phyloP scores from a whole-genome alignment of 202 grass and related monocot genomes.

The Dendrocalamus latiflorus region DNA sequence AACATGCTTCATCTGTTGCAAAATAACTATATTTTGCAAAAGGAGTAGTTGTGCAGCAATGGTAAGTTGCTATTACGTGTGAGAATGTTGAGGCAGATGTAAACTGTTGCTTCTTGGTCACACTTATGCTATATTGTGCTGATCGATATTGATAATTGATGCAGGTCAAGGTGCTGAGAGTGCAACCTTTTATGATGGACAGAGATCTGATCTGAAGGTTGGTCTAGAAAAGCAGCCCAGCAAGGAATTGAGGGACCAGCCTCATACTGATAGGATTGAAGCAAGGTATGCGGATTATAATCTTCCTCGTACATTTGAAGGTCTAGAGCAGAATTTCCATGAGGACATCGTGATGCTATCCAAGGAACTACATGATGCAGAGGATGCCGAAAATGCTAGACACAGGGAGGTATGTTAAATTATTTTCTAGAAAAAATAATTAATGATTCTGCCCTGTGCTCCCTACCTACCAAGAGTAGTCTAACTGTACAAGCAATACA shows the following conservation, averaged over 20 bases:
- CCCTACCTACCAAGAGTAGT: not conserved
- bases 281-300: conserved; percentile 44
- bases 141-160: conserved; percentile 5
- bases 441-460: not conserved
- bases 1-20: not conserved
- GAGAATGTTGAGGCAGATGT: not conserved
- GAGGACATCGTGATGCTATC: conserved; percentile 64
- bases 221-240: conserved; percentile 51
- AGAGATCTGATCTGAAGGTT: conserved; percentile 58
- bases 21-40: not conserved
- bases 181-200: conserved; percentile 57
- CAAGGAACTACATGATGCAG: conserved; percentile 79
- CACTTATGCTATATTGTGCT: conserved; percentile 8
- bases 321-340: conserved; percentile 78
- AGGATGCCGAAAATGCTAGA: conserved; percentile 77
- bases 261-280: conserved; percentile 43
- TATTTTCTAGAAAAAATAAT: not conserved
- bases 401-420: conserved; percentile 66
- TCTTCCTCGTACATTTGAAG: conserved; percentile 73
- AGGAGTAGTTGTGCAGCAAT: not conserved
- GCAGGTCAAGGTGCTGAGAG: conserved; percentile 51
- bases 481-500: not conserved
- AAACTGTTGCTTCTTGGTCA: not conserved
- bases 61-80: not conserved
- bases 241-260: conserved; percentile 50